Evolutionary conservation across 2,329 filamentous ascomycete species (phyloP), one percentile per base, ranked within the genome.

Genomic region (Microsporum canis): DNA sequence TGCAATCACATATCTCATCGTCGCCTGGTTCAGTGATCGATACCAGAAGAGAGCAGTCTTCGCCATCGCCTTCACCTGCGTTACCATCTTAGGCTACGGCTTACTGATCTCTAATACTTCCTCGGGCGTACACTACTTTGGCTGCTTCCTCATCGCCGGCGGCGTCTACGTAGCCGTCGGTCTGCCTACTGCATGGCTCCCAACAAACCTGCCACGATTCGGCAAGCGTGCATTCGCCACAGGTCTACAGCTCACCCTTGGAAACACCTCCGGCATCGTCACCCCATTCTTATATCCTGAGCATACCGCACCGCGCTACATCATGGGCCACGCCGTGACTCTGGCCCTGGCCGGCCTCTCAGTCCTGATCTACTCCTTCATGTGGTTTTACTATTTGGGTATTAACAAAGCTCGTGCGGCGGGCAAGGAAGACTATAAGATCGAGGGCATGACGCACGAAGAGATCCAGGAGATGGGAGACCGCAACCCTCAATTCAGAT

Each of bases 171-270:
- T 83, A 12, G 73, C 75, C 5, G 80, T 83, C 10, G 81, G 81
- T 0, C 68, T 84, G 23, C 80, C 80, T 3, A 71, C 84, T 6
- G 80, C 81, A 2, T 84, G 82, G 82, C 64, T 77, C n/a, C 74
- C 86, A 0, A 84, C 81, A 17, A 91, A 90, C 63, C 80, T 82
- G 14, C 88, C 88, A 0, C 79, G 88, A 5, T 91, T 90, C 65
- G 88, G 87, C 7, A 91, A 91, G 71, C 78, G 88, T 36, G 87
- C 87, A 0, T 87, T 86, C 0, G 86, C 85, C 0, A 88, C 83
- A 0, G 88, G 86, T 0, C 70, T 90, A 69, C 87, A 90, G 70
- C 76, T 90, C 39, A 88, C 83, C 0, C 80, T 86, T 59, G 87
- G 87, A 1, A 91, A 91, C 65, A 78, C 79, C 14, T 81, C 84